These are phyloP conservation scores for Annulohypoxylon nitens DNA, from an alignment of 495 filamentous ascomycete genomes.

Conservation along the genomic window DNA sequence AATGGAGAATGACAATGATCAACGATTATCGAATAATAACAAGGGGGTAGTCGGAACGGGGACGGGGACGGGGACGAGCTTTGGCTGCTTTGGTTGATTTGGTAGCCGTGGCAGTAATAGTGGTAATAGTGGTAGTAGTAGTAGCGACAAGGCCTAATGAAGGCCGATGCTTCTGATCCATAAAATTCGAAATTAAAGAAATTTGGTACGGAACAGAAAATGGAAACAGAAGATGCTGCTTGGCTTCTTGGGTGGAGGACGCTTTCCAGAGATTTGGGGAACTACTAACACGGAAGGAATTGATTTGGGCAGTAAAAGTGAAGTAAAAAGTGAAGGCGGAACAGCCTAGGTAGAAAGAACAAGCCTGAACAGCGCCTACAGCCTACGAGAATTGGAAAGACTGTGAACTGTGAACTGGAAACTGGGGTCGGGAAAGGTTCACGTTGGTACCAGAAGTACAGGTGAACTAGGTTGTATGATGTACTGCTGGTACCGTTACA, in stretches of 20 bases:
- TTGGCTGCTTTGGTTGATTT: neutral
- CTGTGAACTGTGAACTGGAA: neutral
- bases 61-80: conserved; percentile 17
- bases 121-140: too few species aligned
- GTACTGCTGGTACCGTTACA: neutral
- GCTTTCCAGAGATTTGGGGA: conserved; percentile 30
- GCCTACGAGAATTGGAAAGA: too few species aligned
- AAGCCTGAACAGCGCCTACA: conserved; percentile 7
- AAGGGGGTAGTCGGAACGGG: conserved; percentile 1
- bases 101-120: too few species aligned
- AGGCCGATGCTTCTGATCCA: conserved; percentile 38
- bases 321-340: neutral
- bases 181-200: conserved; percentile 33
- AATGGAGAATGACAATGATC: neutral
- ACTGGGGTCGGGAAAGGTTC: neutral
- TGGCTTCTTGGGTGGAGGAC: conserved; percentile 4
- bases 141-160: conserved; percentile 33
- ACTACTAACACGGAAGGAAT: too few species aligned
- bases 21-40: conserved; percentile 29
- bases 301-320: conserved; percentile 24
- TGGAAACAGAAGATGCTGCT: too few species aligned
- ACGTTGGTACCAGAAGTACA: neutral
- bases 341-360: conserved; percentile 1
- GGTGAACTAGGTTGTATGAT: neutral
- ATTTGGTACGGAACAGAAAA: conserved; percentile 10